A percentile compares a stretch with the other conserved stretches of the same genome.
These are phyloP conservation scores for Boechera divaricarpa DNA, from an alignment of 345 rosid species.

Conservation along the genomic window DNA sequence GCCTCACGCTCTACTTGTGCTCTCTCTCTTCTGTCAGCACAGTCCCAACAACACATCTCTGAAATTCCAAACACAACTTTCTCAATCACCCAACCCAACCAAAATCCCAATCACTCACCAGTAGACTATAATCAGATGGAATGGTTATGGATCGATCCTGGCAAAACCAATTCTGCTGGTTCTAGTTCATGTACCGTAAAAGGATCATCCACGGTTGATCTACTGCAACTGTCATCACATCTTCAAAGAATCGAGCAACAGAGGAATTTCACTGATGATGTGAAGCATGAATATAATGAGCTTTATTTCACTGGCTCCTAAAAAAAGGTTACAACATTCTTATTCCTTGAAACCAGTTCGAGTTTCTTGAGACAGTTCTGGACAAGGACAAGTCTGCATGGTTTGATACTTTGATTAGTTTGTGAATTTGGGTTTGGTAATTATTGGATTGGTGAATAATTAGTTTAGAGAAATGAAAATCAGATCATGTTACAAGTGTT, in stretches of 20 bases:
- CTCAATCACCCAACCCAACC: conserved; percentile 45
- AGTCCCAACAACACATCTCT: conserved; percentile 53
- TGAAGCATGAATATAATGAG: conserved; percentile 58
- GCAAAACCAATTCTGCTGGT: conserved; percentile 30
- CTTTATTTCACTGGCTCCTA: conserved; percentile 50
- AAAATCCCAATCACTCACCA: conserved; percentile 15
- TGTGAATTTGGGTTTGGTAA: conserved; percentile 17
- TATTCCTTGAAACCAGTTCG: neutral
- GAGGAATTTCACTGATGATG: conserved; percentile 58
- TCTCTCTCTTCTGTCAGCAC: conserved; percentile 98
- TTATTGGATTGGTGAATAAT: conserved; percentile 28
- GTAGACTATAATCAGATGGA: conserved; percentile 17
- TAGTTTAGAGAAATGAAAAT: conserved; percentile 15
- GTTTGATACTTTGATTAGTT: neutral
- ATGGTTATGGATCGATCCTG: conserved; percentile 9
- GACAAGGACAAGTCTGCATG: neutral
- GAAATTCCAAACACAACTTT: conserved; percentile 49
- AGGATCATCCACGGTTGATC: conserved; percentile 60
- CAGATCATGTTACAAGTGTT: conserved; percentile 3
- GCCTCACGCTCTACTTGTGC: conserved; percentile 65
- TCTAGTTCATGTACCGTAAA: conserved; percentile 47
- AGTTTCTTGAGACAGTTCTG: conserved; percentile 4
- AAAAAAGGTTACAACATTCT: conserved; percentile 26
- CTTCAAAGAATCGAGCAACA: conserved; percentile 77
- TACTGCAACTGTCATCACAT: conserved; percentile 73